Percentiles rank a stretch among this genome's conserved stretches.
Conservation (phyloP, 805 yeast genomes). For the Saturnispora sekii region DNA sequence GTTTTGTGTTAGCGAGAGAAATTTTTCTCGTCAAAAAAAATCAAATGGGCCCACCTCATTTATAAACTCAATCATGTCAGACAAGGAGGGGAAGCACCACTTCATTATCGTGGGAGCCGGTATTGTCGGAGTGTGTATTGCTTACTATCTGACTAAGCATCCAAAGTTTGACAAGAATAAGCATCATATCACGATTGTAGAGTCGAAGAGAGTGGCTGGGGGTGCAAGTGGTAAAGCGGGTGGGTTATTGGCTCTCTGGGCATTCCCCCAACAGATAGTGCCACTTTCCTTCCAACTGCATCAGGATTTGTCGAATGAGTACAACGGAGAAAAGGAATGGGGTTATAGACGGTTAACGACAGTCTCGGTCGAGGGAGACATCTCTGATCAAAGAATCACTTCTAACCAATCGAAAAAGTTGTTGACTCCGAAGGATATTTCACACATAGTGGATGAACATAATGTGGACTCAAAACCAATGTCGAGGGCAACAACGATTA, state of each 20-base stretch:
- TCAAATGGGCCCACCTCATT: conserved; percentile 3
- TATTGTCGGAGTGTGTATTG: conserved; percentile 90
- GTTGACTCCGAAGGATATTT: not conserved
- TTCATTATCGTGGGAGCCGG: conserved; percentile 91
- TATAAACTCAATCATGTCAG: too few relatives aligned
- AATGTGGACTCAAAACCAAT: conserved; percentile 16
- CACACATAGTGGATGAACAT: not conserved
- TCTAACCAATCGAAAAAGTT: conserved; percentile 4
- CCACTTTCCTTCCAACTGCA: conserved; percentile 81
- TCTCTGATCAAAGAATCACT: conserved; percentile 24
- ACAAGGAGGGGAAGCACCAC: conserved; percentile 49
- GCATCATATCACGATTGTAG: conserved; percentile 77
- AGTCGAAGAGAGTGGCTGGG: conserved; percentile 88
- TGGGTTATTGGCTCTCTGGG: conserved; percentile 90
- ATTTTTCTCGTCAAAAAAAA: not conserved
- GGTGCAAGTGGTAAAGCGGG: conserved; percentile 98
- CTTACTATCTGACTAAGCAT: conserved; percentile 78
- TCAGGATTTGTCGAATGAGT: conserved; percentile 67
- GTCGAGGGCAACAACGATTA: conserved; percentile 25
- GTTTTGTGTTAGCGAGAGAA: too few relatives aligned
- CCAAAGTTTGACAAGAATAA: conserved; percentile 64
- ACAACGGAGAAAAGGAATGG: conserved; percentile 82
- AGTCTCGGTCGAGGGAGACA: conserved; percentile 77
- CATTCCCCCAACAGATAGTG: conserved; percentile 91
- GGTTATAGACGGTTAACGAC: conserved; percentile 87